Base-by-base conservation (phyloP, 2,329 filamentous ascomycete genomes). In the Byssochlamys sp. region DNA sequence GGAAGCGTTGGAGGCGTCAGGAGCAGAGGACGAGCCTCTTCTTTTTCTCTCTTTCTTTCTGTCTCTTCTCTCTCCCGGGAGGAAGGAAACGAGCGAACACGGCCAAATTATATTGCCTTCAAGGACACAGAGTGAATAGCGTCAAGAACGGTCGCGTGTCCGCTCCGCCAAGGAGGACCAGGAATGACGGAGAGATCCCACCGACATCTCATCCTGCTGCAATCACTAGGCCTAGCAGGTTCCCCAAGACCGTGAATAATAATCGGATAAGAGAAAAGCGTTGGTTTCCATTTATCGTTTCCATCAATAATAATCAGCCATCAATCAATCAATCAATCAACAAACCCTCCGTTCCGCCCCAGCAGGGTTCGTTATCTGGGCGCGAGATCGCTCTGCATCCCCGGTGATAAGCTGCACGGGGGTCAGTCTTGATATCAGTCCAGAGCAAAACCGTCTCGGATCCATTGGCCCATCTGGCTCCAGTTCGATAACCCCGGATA, bases 141-240 rank as follows among this genome's bases (percentile, higher is more conserved):
- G 24, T 31, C 49, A 28, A 28, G 26, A n/a, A 28, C 49, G 24
- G 49, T 51, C 49, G 49, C 49, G 49, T 51, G 49, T 28, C 49
- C 49, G 49, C 49, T 28, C 24, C 49, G 49, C 26, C 14, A 26
- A 24, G 26, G 49, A 51, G 12, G 49, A 31, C 56, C 27, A 64
- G 66, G 65, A 63, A 69, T 69, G 67, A 69, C 67, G 57, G 65
- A 66, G 63, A 63, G 63, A 55, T 64, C 67, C 19, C 67, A 65
- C 58, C 60, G 62, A 10, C 62, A 69, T 64, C 62, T 68, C 52
- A 65, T 69, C 51, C 59, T 69, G 56, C 55, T 69, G 59, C 65
- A 69, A 56, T 67, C 65, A 50, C 59, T 69, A 10, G 29, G 29
- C 29, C 29, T 31, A n/a, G 65, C 62, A 53, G 61, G 57, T 51